phyloP scores from a whole-genome alignment of 768 basidiomycete genomes.

The Naganishia onofrii region DNA sequence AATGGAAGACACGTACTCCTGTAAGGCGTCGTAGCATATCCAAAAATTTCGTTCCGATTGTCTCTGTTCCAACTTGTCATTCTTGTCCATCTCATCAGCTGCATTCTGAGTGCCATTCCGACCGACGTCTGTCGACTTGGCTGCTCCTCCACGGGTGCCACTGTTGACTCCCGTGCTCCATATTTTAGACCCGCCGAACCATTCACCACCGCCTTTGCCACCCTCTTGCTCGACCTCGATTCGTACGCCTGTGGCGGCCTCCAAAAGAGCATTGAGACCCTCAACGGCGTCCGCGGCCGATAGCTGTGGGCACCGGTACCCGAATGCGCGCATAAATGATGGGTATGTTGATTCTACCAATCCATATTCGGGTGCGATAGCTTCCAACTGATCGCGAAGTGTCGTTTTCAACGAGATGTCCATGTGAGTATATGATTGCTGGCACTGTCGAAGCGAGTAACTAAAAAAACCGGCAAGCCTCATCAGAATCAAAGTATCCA shows the following conservation, averaged over 20 bases:
- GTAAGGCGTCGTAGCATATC: slow-evolving; percentile 85
- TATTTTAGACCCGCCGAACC: slow-evolving; percentile 79
- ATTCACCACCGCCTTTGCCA: slow-evolving; percentile 84
- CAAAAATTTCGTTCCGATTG: slow-evolving; percentile 95
- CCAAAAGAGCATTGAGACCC: slow-evolving; percentile 77
- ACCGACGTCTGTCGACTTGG: slow-evolving; percentile 43
- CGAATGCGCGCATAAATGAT: slow-evolving; percentile 87
- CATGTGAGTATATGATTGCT: slow-evolving; percentile 93
- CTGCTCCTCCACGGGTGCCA: slow-evolving; percentile 32
- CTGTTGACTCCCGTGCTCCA: slow-evolving; percentile 65
- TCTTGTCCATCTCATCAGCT: slow-evolving; percentile 40
- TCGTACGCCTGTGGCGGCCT: slow-evolving; percentile 83
- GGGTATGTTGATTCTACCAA: slow-evolving; percentile 89
- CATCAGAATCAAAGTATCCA: background rate
- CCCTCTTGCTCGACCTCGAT: slow-evolving; percentile 92
- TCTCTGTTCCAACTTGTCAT: slow-evolving; percentile 57
- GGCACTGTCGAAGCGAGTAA: slow-evolving; percentile 89
- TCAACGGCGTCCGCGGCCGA: slow-evolving; percentile 93
- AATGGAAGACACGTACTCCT: slow-evolving; percentile 64
- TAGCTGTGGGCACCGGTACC: slow-evolving; percentile 80
- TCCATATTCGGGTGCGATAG: slow-evolving; percentile 90
- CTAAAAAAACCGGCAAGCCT: slow-evolving; percentile 54
- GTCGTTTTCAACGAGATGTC: slow-evolving; percentile 85
- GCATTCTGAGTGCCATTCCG: slow-evolving; percentile 24
- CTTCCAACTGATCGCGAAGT: slow-evolving; percentile 75